Base-by-base conservation (phyloP, 2,329 filamentous ascomycete genomes). In the Aspergillus sp. region DNA sequence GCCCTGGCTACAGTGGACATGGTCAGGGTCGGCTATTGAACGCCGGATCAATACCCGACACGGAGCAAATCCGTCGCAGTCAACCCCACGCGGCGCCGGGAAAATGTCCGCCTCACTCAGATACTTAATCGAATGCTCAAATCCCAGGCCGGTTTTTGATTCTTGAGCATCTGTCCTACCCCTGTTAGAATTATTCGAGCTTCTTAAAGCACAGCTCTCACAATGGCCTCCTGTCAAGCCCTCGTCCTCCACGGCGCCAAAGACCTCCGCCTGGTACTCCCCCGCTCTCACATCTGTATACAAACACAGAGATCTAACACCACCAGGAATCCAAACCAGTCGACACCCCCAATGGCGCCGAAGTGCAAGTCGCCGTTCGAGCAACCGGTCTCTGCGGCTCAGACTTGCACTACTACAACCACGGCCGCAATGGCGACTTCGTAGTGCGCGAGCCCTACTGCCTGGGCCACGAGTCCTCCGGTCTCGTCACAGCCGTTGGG, bases 351-450 rank as follows among this genome's bases (percentile, higher is more conserved):
- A 68, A 70, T 41, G 70, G 76, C 27, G 71, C 75, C 61, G 86
- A 90, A 70, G 81, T 90, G 53, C 84, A 90, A 75, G 75, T 90
- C 61, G 80, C 82, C 61, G 80, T 90, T 62, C 83, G 82, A 61
- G 81, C 84, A 63, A 90, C 87, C 4, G 87, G 87, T 27, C 85
- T 90, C 68, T 90, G 87, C 73, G 87, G 87, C 69, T 87, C 84
- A 51, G 87, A 90, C 72, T 81, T 88, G 5, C 88, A 96, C 81
- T 96, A 96, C 86, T 96, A 91, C 84, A 80, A 84, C 62, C 89
- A 96, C 74, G 91, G 90, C 69, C 87, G 89, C 70, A 96, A 96
- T 75, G 92, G 91, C 72, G 86, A 90, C 80, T 96, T 92, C 70
- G 83, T 93, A 59, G 86, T 96, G 57, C 87, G 85, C 70, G 85